Percentiles rank a stretch among this genome's conserved stretches.
These are phyloP conservation scores for Xylaria sp. DNA, from an alignment of 2,329 filamentous ascomycete species.

Conservation along the genomic window DNA sequence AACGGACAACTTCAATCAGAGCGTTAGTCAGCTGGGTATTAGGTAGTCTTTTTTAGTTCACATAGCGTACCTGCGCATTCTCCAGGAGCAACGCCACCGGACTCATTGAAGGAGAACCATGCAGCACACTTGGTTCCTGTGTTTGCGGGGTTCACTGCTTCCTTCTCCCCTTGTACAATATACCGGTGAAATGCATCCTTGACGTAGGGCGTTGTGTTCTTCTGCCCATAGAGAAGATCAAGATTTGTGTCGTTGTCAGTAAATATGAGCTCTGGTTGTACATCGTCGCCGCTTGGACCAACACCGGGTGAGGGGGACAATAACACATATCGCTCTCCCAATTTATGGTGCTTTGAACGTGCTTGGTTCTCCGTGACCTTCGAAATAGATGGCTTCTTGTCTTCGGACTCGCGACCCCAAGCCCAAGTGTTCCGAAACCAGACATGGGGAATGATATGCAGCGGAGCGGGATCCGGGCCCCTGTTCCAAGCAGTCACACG, in stretches of 20 bases:
- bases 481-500: constrained; percentile 97
- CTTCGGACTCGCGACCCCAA: constrained; percentile 82
- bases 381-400: constrained; percentile 83
- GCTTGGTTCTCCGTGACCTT: constrained; percentile 73
- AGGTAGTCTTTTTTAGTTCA: constrained; percentile 46
- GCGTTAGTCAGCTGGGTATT: constrained; percentile 28
- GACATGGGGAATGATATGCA: constrained; percentile 93
- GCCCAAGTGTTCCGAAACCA: constrained; percentile 99
- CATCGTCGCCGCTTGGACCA: constrained; percentile 80
- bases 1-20: constrained; percentile 76
- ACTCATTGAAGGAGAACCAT: constrained; percentile 93
- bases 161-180: constrained; percentile 84
- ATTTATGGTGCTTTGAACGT: constrained; percentile 79
- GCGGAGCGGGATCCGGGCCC: constrained; percentile 86
- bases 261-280: constrained; percentile 86
- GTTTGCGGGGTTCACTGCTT: constrained; percentile 81
- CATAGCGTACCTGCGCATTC: constrained; percentile 84
- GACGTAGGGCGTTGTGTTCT: constrained; percentile 86
- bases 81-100: constrained; percentile 85
- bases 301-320: constrained; percentile 91
- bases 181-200: constrained; percentile 95
- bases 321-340: constrained; percentile 86
- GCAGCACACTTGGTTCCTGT: constrained; percentile 89
- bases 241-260: constrained; percentile 97
- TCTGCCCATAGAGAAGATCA: constrained; percentile 76